A percentile compares a stretch with the other conserved stretches of the same genome.
These are phyloP conservation scores for Leccinum fallax DNA, from an alignment of 1,284 basidiomycete genomes.

Conservation along the genomic window DNA sequence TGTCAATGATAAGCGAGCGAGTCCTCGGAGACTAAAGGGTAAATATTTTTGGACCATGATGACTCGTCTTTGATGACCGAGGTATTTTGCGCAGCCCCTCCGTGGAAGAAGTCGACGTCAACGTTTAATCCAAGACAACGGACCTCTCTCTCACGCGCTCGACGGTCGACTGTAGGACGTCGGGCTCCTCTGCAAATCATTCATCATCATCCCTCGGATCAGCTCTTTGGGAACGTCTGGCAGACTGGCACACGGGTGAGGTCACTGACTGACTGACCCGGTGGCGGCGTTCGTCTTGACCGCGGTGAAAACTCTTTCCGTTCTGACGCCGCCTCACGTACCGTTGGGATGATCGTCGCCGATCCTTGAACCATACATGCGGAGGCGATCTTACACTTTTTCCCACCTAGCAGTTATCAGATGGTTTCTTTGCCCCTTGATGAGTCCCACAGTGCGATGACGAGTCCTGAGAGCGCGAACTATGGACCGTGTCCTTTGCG, in stretches of 20 bases:
- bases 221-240: not conserved
- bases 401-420: slow-evolving; percentile 73
- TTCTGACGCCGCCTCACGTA: slow-evolving; percentile 59
- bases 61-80: slow-evolving; percentile 65
- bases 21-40: not conserved
- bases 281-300: slow-evolving; percentile 79
- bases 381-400: slow-evolving; percentile 64
- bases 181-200: slow-evolving; percentile 37
- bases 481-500: slow-evolving; percentile 11
- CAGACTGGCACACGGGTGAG: not conserved
- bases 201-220: not conserved
- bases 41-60: not conserved
- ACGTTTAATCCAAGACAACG: slow-evolving; percentile 69
- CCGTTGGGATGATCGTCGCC: slow-evolving; percentile 72
- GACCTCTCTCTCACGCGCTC: slow-evolving; percentile 61
- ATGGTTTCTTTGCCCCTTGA: slow-evolving; percentile 72
- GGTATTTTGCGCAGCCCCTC: slow-evolving; percentile 65
- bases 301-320: slow-evolving; percentile 72
- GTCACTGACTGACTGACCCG: not conserved
- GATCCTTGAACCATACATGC: slow-evolving; percentile 66
- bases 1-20: not conserved
- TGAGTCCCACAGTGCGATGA: slow-evolving; percentile 66
- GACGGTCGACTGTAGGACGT: slow-evolving; percentile 58
- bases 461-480: slow-evolving; percentile 56
- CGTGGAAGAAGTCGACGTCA: slow-evolving; percentile 58